A percentile compares a stretch with the other conserved stretches of the same genome.
phyloP scores from a whole-genome alignment of 2,329 filamentous ascomycete genomes.

The Colletotrichum orbiculare region DNA sequence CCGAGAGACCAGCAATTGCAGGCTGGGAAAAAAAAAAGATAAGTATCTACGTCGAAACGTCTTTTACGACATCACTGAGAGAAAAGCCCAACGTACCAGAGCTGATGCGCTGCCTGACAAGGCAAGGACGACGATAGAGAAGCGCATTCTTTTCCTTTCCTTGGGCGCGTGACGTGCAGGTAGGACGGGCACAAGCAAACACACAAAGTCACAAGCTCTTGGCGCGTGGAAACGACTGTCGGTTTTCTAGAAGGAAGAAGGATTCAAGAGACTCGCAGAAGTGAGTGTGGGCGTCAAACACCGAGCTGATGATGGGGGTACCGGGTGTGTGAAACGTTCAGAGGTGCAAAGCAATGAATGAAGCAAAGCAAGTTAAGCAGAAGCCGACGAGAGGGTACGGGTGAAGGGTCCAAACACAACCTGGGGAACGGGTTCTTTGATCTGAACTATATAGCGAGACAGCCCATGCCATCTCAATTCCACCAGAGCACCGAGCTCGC shows the following conservation, averaged over 20 bases:
- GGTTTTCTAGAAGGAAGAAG: conserved; percentile 2
- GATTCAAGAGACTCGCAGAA: conserved; percentile 23
- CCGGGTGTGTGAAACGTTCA: conserved; percentile 10
- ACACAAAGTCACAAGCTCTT: not conserved
- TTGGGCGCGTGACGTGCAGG: not conserved
- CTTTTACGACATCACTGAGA: not conserved
- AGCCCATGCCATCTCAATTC: conserved; percentile 31
- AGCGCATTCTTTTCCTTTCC: conserved; percentile 15
- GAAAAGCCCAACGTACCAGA: conserved; percentile 13
- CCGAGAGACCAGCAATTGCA: conserved; percentile 3
- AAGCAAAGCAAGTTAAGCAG: conserved; percentile 25
- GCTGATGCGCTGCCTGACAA: conserved; percentile 27
- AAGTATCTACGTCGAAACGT: not conserved
- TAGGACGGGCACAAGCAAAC: not conserved
- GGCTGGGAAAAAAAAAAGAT: conserved; percentile 7
- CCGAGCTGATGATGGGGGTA: conserved; percentile 13
- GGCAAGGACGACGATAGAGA: conserved; percentile 27
- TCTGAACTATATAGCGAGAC: conserved; percentile 34
- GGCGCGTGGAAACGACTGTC: conserved; percentile 27
- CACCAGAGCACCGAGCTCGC: conserved; percentile 10
- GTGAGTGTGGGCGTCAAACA: conserved; percentile 21
- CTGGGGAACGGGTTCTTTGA: conserved; percentile 24
- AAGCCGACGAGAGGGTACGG: conserved; percentile 3
- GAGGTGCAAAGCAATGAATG: conserved; percentile 3
- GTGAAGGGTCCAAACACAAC: conserved; percentile 3